A percentile compares a stretch with the other conserved stretches of the same genome.
phyloP scores from a whole-genome alignment of 176 grass and related monocot genomes.

The Bonia amplexicaulis region DNA sequence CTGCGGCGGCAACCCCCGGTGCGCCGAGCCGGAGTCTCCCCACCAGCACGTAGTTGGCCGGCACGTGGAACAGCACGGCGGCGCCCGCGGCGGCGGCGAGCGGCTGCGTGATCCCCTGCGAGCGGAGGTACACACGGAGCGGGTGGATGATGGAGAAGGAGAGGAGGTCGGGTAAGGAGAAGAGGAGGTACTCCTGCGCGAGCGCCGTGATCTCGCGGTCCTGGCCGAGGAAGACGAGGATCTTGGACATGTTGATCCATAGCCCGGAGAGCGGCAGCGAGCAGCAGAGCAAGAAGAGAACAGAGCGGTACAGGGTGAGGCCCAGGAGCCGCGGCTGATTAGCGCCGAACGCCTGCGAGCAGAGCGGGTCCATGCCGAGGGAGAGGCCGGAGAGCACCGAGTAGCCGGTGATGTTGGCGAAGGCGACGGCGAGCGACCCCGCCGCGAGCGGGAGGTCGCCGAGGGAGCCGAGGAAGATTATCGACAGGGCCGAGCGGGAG shows the following conservation, averaged over 20 bases:
- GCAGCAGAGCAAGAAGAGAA: conserved; percentile 93
- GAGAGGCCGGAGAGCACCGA: conserved; percentile 82
- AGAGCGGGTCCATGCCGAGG: conserved; percentile 96
- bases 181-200: conserved; percentile 68
- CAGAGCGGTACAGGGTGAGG: conserved; percentile 73
- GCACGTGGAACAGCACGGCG: conserved; percentile 54
- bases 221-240: conserved; percentile 80
- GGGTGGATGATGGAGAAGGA: conserved; percentile 91
- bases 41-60: conserved; percentile 67
- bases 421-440: conserved; percentile 81
- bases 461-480: conserved; percentile 84
- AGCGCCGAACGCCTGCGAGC: conserved; percentile 88
- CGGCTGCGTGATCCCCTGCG: conserved; percentile 73
- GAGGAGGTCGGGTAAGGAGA: conserved; percentile 84
- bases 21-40: conserved; percentile 48
- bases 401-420: conserved; percentile 95
- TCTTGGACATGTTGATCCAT: conserved; percentile 71
- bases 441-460: conserved; percentile 85
- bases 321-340: conserved; percentile 58
- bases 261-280: conserved; percentile 66
- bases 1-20: conserved; percentile 59
- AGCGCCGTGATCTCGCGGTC: conserved; percentile 68
- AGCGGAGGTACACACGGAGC: conserved; percentile 86
- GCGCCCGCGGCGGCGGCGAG: conserved; percentile 49
- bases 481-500: conserved; percentile 73